Base-by-base conservation (phyloP, 2,329 filamentous ascomycete genomes). In the Truncatella angustata region DNA sequence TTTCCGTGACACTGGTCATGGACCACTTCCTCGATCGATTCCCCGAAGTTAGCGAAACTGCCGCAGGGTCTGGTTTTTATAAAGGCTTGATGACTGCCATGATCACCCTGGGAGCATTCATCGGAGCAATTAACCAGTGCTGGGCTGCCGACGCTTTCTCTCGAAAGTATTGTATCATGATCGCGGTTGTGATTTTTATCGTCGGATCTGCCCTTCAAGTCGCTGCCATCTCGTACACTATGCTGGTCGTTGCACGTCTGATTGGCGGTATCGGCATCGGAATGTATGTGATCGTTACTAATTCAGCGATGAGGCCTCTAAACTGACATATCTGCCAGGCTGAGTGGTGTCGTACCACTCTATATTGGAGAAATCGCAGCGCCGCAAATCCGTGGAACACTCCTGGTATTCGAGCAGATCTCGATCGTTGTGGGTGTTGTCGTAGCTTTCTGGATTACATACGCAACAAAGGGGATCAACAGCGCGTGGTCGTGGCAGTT, bases 91-190 rank as follows among this genome's bases (percentile, higher is more conserved):
- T 68, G 63, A 69, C 65, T 2, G 60, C 70, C 3, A 75, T 78
- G 60, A 72, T 83, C 20, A 76, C 81, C 59, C 70, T 84, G 2
- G 80, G 80, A 35, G 80, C 80, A 35, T 81, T 79, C 76, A 59
- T 81, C 24, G 46, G 46, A 10, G 73, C 75, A 4, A 62, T 84
- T 26, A 74, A 76, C 61, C 76, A 73, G 37, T 78, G 79, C 1
- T 78, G 78, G 58, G 64, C 82, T 9, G 78, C 78, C 5, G 79
- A 82, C 54, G 72, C 70, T 26, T 60, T 78, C 37, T 78, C 75
- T 7, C 72, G 81, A 20, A 82, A 82, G 58, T 74, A 76, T 50
- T 73, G 76, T 5, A 78, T 82, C 49, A 62, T 81, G 46, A 65
- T 79, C 36, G 77, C 75, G 37, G 75, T 76, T 1, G 64, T 66